Conservation (phyloP, 176 grass and related monocot genomes). For the Miscanthus lutarioriparius region DNA sequence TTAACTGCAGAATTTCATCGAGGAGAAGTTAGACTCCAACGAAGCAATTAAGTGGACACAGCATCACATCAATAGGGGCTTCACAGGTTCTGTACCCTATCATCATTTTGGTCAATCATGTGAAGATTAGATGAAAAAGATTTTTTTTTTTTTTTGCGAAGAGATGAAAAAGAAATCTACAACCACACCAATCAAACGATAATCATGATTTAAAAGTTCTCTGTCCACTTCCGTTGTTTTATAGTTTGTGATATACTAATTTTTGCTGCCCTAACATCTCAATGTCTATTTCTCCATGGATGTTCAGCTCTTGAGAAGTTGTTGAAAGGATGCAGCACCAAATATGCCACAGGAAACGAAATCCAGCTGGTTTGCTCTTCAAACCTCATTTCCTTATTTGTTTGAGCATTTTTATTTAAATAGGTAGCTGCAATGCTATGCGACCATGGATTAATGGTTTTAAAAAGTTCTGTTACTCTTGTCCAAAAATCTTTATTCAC, state of each 20-base stretch:
- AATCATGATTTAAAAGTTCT: not conserved
- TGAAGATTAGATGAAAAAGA: not conserved
- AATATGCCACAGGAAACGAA: slow-evolving; percentile 75
- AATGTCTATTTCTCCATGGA: not conserved
- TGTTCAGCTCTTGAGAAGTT: slow-evolving; percentile 72
- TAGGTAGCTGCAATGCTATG: not conserved
- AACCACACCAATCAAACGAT: not conserved
- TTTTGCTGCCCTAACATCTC: not conserved
- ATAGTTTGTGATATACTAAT: not conserved
- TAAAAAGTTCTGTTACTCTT: not conserved
- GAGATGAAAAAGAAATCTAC: not conserved
- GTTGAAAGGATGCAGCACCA: slow-evolving; percentile 50
- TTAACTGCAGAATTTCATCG: slow-evolving; percentile 55
- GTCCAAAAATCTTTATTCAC: not conserved
- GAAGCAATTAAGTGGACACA: slow-evolving; percentile 52
- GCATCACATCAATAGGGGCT: slow-evolving; percentile 67
- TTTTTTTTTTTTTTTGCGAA: too few species aligned
- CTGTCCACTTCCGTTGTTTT: not conserved
- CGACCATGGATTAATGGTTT: not conserved
- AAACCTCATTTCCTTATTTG: not conserved
- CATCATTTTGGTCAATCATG: not conserved
- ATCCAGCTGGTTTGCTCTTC: slow-evolving; percentile 57
- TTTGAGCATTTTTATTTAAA: not conserved
- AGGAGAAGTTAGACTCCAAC: slow-evolving; percentile 47
- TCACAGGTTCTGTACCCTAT: slow-evolving; percentile 47